Percentiles rank a stretch among this genome's conserved stretches.
Conservation (phyloP, 441 rosid genomes). For the Populus hybrid region DNA sequence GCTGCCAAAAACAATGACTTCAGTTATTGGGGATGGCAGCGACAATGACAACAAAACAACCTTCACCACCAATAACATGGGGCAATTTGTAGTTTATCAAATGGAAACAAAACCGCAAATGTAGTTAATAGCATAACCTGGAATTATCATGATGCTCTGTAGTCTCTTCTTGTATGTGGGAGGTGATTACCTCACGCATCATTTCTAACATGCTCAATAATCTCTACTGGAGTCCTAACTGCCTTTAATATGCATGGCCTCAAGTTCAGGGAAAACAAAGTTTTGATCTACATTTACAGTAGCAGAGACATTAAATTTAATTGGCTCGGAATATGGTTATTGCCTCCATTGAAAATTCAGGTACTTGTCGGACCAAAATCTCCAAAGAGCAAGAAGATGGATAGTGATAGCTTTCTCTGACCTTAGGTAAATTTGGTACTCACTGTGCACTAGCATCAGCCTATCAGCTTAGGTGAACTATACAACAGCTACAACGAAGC, state of each 20-base stretch:
- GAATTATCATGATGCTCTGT: neutral
- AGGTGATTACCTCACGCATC: neutral
- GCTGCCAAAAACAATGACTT: neutral
- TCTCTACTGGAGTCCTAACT: neutral
- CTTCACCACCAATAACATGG: neutral
- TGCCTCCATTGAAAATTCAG: neutral
- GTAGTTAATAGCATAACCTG: neutral
- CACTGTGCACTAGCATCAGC: neutral
- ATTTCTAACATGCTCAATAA: neutral
- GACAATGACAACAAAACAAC: neutral
- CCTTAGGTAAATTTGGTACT: neutral
- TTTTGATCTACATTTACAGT: neutral
- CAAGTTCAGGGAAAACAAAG: constrained; percentile 1
- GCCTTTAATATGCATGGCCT: neutral
- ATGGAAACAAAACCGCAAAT: neutral
- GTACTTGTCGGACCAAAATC: neutral
- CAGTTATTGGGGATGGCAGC: neutral
- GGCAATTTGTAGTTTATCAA: neutral
- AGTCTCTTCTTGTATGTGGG: neutral
- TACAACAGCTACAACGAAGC: neutral
- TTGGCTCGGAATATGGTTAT: neutral
- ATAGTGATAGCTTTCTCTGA: neutral
- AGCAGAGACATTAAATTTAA: neutral
- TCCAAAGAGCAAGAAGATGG: neutral
- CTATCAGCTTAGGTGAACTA: neutral